Base-by-base conservation (phyloP, 2,329 filamentous ascomycete species). In the Plectosphaerella cucumerina region DNA sequence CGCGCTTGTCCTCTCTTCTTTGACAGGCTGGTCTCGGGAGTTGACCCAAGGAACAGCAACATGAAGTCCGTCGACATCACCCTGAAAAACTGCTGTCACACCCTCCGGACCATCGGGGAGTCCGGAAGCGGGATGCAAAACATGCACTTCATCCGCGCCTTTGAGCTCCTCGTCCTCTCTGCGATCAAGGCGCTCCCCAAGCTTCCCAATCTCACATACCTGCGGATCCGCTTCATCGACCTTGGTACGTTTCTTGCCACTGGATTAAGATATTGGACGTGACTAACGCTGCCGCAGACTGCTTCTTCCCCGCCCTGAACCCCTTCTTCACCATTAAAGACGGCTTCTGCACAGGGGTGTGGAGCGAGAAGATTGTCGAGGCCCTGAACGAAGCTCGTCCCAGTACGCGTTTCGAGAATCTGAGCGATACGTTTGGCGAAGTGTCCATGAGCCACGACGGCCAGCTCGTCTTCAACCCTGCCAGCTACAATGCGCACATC, bases 151-250 rank as follows among this genome's bases (percentile, higher is more conserved):
- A 89, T 90, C 58, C 72, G 77, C 21, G 80, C 84, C 0, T 90
- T 90, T 58, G 87, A 90, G 66, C 75, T 77, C 52, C 71, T 90
- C 11, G 84, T 90, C 3, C 57, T 88, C 3, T 76, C 81, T 1
- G 84, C 80, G 1, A 80, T 89, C 31, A 75, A 77, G 45, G 77
- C 84, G 3, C 67, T 90, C 44, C 75, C 76, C 14, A 75, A 72
- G 26, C 76, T 89, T 45, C 75, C 77, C 48, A 70, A 73, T n/a
- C 67, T 91, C 31, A 71, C 82, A 43, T 82, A 83, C 63, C 65
- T 91, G 56, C 77, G 86, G 51, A 89, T 90, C 60, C 82, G 87
- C 50, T 90, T 88, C 60, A 84, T 90, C 49, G 87, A 90, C 65
- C 73, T 90, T 6, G 76, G 82, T 85, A 73, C 58, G 73, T 65